Percentiles rank a stretch among this genome's conserved stretches.
Evolutionary conservation across 208 protist species (phyloP).

Genomic region (Endotrypanum monterogeii): DNA sequence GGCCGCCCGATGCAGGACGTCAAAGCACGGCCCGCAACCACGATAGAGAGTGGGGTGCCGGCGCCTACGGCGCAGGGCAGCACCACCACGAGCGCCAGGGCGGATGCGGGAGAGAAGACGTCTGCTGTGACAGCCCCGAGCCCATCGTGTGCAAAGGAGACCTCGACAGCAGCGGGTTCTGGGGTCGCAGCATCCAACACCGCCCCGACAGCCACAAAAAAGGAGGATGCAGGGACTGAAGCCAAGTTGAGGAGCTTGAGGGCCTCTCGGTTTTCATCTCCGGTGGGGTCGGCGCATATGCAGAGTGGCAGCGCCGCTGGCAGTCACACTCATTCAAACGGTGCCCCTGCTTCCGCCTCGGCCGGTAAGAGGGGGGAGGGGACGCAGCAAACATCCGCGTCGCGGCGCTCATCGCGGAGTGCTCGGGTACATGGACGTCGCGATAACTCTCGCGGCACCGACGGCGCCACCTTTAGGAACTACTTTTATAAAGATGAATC

Average conservation of each 20-base stretch:
- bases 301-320: not conserved
- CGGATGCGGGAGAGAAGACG: not conserved
- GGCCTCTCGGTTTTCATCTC: not conserved
- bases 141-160: not conserved
- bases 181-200: not conserved
- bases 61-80: not conserved
- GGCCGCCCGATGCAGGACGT: not conserved
- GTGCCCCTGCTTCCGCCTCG: not conserved
- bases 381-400: not conserved
- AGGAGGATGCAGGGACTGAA: not conserved
- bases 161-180: not conserved
- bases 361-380: not conserved
- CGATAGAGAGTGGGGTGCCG: not conserved
- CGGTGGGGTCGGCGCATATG: not conserved
- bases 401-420: not conserved
- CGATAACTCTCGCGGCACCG: slow-evolving; percentile 15
- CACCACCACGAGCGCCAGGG: not conserved
- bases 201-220: not conserved
- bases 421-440: not conserved
- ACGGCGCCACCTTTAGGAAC: slow-evolving; percentile 30
- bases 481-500: slow-evolving; percentile 38
- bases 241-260: not conserved
- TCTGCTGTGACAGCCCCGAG: not conserved
- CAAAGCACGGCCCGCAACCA: not conserved
- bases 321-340: not conserved